Base-by-base conservation (phyloP, 768 basidiomycete species). In the Auriscalpium microsporum region DNA sequence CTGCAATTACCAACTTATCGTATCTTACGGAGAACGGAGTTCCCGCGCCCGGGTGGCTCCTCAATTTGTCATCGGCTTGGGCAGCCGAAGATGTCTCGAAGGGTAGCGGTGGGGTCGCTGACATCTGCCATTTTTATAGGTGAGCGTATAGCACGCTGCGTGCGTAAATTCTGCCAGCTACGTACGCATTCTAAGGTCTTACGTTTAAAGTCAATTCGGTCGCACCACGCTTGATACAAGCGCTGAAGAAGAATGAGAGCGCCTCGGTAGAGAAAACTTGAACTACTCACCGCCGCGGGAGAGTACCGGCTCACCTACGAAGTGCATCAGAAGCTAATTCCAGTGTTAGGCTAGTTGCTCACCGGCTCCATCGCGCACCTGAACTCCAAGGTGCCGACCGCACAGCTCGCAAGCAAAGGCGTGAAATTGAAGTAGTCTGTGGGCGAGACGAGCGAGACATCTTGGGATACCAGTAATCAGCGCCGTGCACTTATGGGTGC, bases 381-480 rank as follows among this genome's bases (percentile, higher is more conserved):
- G 64, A 86, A 90, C 60, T 92, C 90, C 48, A 94, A 73, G 7
- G 91, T 92, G 3, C 92, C 92, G 23, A 91, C 88, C 4, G 88
- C 79, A 56, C 86, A 81, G 49, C 81, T 75, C 0, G 86, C 84
- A 1, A 88, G 74, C 34, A 89, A 68, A 0, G 85, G 84, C 23
- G 81, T 79, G 59, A 84, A 84, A 63, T 83, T 84, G 70, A 85
- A 86, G 68, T 84, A 82, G 37, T 75, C 77, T 40, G 74, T 83
- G 0, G 87, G 84, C 6, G 86, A 86, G 23, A 89, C 56, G 14
- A 87, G 67, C 1, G 80, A 80, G 5, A 86, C 83, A 62, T 87
- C 85, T 87, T 42, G 13, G 13, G 35, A 21, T 16, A 37, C 7
- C 28, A 28, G 28, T 7, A 28, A 28, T 28, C 28, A 28, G 28